Base-by-base conservation (phyloP, 2,329 filamentous ascomycete species). In the Penicillium sp. region DNA sequence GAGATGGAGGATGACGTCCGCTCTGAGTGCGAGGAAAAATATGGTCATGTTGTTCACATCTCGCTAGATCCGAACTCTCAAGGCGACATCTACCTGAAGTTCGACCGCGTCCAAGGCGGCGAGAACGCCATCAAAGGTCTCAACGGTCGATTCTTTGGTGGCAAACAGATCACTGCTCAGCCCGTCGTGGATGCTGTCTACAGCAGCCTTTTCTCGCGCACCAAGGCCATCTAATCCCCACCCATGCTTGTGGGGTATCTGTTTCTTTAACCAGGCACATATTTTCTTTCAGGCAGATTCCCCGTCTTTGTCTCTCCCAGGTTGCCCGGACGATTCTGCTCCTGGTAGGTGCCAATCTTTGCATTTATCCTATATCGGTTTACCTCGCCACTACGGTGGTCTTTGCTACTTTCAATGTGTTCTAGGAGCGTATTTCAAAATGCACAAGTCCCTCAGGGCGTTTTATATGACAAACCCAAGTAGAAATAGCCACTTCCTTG, bases 181-280 rank as follows among this genome's bases (percentile, higher is more conserved):
- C 92, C 89, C 65, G 87, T 98, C 70, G 90, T 96, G 66, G 92
- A 98, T 69, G 90, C 90, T 60, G 87, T 98, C 71, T 98, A 96
- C 80, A 92, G 86, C 79, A 93, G 85, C 76, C 79, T 94, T 69
- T 95, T 92, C 74, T 85, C 84, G 67, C 82, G 85, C 65, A 85
- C 84, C 56, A 84, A 84, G 68, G 84, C 84, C 65, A 85, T 88
- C 56, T 89, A 70, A 75, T 35, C 17, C 32, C 14, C 37, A 11
- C 30, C 41, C 41, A 44, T 40, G 38, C 41, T 32, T 32, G 32
- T 41, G 37, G 40, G 51, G 56, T 58, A 59, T 57, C 51, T 58
- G 47, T 55, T 37, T 48, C 39, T 61, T 45, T 52, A 53, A 50
- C 50, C 32, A 39, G 49, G 47, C 43, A 46, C 37, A 14, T 29